Evolutionary conservation across 208 protist genomes (phyloP).

Genomic region (Phytomonas sp.): DNA sequence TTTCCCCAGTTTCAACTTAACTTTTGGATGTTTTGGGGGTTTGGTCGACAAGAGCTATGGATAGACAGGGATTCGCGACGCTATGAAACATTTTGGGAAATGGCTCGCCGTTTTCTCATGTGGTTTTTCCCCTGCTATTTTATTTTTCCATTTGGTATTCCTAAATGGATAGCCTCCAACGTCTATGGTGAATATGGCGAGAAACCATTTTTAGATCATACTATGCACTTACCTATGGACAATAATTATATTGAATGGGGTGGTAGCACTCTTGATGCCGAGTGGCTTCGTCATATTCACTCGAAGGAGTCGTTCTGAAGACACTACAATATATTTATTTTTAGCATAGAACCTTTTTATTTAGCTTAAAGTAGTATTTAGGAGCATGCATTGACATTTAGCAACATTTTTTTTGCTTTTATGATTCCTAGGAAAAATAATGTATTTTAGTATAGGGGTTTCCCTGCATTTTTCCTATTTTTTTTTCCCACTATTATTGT

Average conservation of each 20-base stretch:
- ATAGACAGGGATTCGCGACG: conserved; percentile 71
- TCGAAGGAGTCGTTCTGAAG: conserved; percentile 78
- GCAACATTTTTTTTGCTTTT: conserved; percentile 1
- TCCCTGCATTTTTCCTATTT: conserved; percentile 5
- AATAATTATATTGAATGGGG: conserved; percentile 86
- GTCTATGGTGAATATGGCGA: conserved; percentile 83
- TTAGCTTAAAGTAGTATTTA: conserved; percentile 1
- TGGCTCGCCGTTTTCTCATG: conserved; percentile 72
- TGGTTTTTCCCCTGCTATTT: conserved; percentile 85
- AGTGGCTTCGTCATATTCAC: conserved; percentile 86
- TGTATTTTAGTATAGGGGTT: not conserved
- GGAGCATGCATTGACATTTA: conserved; percentile 1
- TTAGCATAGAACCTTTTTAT: not conserved
- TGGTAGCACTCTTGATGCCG: conserved; percentile 65
- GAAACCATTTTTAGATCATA: conserved; percentile 71
- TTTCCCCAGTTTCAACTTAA: conserved; percentile 83
- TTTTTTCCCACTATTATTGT: not conserved
- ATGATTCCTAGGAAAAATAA: not conserved
- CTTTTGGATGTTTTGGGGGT: conserved; percentile 88
- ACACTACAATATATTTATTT: conserved; percentile 1
- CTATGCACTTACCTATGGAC: conserved; percentile 76
- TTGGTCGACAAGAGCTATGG: conserved; percentile 78
- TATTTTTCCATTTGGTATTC: conserved; percentile 83
- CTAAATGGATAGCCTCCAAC: conserved; percentile 64
- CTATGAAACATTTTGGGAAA: conserved; percentile 85